phyloP scores from a whole-genome alignment of 108 stramenopile species.

The Cyclostephanos tholiformis region DNA sequence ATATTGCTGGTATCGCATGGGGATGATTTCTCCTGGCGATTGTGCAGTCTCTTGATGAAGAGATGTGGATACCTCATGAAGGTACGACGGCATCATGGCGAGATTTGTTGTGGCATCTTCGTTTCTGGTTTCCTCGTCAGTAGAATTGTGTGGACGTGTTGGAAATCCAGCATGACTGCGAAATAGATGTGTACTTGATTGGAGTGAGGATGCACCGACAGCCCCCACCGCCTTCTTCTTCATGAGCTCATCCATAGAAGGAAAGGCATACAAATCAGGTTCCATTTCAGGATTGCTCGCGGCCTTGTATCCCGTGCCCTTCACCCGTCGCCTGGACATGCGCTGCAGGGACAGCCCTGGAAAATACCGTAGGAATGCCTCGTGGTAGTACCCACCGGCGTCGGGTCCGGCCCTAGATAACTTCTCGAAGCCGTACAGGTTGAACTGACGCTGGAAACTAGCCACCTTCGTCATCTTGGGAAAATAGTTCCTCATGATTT shows the following conservation, averaged over 20 bases:
- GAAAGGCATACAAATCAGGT: slow-evolving; percentile 42
- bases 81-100: neutral
- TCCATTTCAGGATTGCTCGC: slow-evolving; percentile 46
- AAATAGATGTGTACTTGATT: neutral
- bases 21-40: neutral
- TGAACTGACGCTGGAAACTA: slow-evolving; percentile 65
- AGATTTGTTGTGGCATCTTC: neutral
- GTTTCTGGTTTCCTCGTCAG: neutral
- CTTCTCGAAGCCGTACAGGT: slow-evolving; percentile 65
- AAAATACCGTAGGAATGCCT: slow-evolving; percentile 64
- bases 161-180: too few species aligned
- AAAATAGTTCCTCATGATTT: slow-evolving; percentile 45
- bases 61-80: neutral
- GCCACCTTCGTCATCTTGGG: slow-evolving; percentile 44
- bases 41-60: neutral
- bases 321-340: slow-evolving; percentile 65
- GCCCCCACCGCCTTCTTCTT: neutral
- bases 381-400: slow-evolving; percentile 49
- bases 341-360: slow-evolving; percentile 44
- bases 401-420: slow-evolving; percentile 49
- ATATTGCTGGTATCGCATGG: too few species aligned
- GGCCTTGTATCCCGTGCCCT: slow-evolving; percentile 53
- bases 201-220: neutral
- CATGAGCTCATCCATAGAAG: slow-evolving; percentile 5
- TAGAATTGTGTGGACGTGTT: neutral